A percentile compares a stretch with the other conserved stretches of the same genome.
phyloP scores from a whole-genome alignment of 768 basidiomycete species.

The Russula ochroleuca region DNA sequence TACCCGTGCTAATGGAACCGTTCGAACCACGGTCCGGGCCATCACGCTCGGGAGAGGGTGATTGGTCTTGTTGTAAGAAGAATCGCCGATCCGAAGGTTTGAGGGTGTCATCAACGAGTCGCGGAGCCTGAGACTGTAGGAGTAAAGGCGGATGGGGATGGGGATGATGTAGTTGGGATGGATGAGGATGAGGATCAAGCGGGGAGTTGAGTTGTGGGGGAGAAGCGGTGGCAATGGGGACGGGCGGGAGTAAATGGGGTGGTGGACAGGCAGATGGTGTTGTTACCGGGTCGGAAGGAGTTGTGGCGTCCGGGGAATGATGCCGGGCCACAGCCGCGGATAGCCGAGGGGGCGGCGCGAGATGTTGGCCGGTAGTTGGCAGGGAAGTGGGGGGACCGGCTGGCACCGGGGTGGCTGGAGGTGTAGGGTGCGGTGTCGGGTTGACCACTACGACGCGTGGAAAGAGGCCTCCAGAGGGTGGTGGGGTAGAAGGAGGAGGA shows the following conservation, averaged over 20 bases:
- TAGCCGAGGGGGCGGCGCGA: slow-evolving; percentile 31
- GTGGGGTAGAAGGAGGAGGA: slow-evolving; percentile 26
- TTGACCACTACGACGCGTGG: slow-evolving; percentile 66
- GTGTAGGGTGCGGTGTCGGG: slow-evolving; percentile 75
- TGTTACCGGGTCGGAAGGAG: slow-evolving; percentile 28
- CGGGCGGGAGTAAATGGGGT: slow-evolving; percentile 41
- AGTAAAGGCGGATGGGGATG: neutral
- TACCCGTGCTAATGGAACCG: slow-evolving; percentile 34
- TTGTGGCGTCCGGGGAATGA: slow-evolving; percentile 19
- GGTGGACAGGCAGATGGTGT: slow-evolving; percentile 33
- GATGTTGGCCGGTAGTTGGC: slow-evolving; percentile 33
- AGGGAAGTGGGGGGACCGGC: slow-evolving; percentile 31
- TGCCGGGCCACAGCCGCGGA: slow-evolving; percentile 25
- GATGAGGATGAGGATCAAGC: neutral
- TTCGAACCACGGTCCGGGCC: slow-evolving; percentile 30
- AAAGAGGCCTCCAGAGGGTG: slow-evolving; percentile 34
- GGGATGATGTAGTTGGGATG: neutral
- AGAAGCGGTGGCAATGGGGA: slow-evolving; percentile 25
- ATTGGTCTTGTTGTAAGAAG: slow-evolving; percentile 41
- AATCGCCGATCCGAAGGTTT: slow-evolving; percentile 42
- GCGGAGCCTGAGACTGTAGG: slow-evolving; percentile 5
- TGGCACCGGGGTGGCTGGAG: slow-evolving; percentile 59
- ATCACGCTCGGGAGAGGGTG: slow-evolving; percentile 41
- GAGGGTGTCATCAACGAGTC: slow-evolving; percentile 32
- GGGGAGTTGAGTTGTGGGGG: neutral